Evolutionary conservation across 1,284 basidiomycete genomes (phyloP).

Genomic region (Sporisorium exsertum): DNA sequence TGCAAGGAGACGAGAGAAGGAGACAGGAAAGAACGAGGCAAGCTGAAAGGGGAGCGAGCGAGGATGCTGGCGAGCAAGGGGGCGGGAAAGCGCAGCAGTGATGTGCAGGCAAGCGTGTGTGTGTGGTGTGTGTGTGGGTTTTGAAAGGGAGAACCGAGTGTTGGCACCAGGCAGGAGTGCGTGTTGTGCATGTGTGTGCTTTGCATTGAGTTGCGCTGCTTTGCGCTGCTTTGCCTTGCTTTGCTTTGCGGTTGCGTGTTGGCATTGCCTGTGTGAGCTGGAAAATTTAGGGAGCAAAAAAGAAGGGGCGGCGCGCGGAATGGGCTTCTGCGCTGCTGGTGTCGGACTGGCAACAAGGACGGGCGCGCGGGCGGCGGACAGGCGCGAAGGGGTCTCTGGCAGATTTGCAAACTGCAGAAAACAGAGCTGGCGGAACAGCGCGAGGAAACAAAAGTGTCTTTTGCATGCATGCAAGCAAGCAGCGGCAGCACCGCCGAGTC

Average conservation of each 20-base stretch:
- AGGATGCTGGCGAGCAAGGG: slow-evolving; percentile 3
- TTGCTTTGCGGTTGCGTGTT: background rate
- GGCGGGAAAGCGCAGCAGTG: slow-evolving; percentile 1
- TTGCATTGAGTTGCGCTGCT: too few species aligned
- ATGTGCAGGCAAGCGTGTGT: slow-evolving; percentile 14
- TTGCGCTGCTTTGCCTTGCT: too few species aligned
- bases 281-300: background rate
- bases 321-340: background rate
- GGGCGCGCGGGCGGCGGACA: background rate
- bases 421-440: background rate
- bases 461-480: background rate
- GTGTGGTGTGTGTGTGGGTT: slow-evolving; percentile 10
- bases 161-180: background rate
- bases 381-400: slow-evolving; percentile 1
- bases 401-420: slow-evolving; percentile 15
- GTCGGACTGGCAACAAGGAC: background rate
- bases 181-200: background rate
- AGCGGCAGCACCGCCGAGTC: background rate
- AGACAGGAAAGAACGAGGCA: background rate
- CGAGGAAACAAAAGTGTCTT: slow-evolving; percentile 1
- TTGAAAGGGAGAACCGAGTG: background rate
- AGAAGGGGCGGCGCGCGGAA: slow-evolving; percentile 5
- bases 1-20: slow-evolving; percentile 2
- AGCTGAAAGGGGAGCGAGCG: slow-evolving; percentile 1
- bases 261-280: background rate